phyloP scores from a whole-genome alignment of 352 stramenopile genomes.

The Phytophthora pseudosyringae region DNA sequence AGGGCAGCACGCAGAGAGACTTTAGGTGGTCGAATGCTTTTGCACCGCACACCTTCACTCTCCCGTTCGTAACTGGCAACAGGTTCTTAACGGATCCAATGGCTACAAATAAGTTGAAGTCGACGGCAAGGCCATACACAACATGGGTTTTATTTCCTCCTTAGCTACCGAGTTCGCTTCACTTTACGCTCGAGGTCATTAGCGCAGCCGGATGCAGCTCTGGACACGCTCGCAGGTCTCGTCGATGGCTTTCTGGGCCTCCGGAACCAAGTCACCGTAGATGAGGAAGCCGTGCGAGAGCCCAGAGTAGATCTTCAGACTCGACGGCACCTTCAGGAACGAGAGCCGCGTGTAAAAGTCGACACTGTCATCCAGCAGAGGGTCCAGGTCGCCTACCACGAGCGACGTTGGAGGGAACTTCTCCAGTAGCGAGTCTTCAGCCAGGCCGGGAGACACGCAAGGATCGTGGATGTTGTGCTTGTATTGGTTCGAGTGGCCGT shows the following conservation, averaged over 20 bases:
- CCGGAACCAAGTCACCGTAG: constrained; percentile 82
- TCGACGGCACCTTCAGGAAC: constrained; percentile 76
- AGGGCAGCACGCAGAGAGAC: no score
- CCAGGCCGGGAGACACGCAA: constrained; percentile 83
- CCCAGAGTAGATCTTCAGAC: constrained; percentile 85
- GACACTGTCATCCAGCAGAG: constrained; percentile 89
- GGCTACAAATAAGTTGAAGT: no score
- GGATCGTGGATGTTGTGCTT: constrained; percentile 90
- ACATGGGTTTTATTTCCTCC: no score
- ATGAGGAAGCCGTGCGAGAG: constrained; percentile 90
- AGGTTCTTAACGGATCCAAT: neutral
- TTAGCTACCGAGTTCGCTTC: neutral
- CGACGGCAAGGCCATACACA: no score
- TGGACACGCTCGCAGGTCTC: constrained; percentile 83
- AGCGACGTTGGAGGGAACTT: constrained; percentile 86
- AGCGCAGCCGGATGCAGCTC: constrained; percentile 55
- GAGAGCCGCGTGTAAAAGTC: constrained; percentile 90
- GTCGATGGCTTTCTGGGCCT: constrained; percentile 82
- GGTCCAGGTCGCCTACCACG: constrained; percentile 87
- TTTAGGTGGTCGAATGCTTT: neutral
- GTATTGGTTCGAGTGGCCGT: constrained; percentile 88
- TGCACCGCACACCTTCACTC: neutral
- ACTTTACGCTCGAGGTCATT: neutral
- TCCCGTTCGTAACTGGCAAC: neutral
- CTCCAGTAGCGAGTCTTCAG: constrained; percentile 73